Percentiles rank a stretch among this genome's conserved stretches.
Evolutionary conservation across 345 rosid genomes (phyloP).

Genomic region (Anacardium occidentale): DNA sequence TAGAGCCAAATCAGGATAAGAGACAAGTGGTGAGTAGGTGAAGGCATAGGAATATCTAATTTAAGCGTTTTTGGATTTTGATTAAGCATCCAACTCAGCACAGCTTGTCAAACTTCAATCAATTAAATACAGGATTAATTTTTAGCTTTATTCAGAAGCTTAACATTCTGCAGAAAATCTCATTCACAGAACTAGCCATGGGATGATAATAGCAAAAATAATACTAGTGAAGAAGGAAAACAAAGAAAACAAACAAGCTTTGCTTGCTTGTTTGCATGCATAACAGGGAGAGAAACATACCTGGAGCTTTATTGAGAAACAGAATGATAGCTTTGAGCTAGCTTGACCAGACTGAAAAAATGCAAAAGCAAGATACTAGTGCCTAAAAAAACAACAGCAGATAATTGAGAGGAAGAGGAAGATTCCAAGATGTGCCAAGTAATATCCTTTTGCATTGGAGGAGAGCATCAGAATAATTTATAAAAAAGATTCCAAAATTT

Average conservation of each 20-base stretch:
- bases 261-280: neutral
- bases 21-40: no score
- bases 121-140: no score
- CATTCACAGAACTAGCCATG: neutral
- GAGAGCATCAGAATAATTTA: neutral
- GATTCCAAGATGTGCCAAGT: conserved; percentile 11
- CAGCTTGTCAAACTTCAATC: no score
- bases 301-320: conserved; percentile 1
- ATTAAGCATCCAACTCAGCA: no score
- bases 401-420: conserved; percentile 11
- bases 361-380: neutral
- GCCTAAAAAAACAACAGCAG: neutral
- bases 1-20: no score
- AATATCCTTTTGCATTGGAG: conserved; percentile 23
- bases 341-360: neutral
- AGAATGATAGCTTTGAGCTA: neutral
- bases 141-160: no score
- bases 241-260: neutral
- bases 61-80: no score
- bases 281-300: conserved; percentile 17
- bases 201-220: neutral
- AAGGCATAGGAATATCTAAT: no score
- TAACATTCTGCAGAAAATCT: no score
- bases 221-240: no score
- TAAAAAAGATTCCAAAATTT: neutral